Evolutionary conservation across 1,284 basidiomycete genomes (phyloP), one percentile per base, ranked within the genome.

Genomic region (Sphaerobolus stellatus): DNA sequence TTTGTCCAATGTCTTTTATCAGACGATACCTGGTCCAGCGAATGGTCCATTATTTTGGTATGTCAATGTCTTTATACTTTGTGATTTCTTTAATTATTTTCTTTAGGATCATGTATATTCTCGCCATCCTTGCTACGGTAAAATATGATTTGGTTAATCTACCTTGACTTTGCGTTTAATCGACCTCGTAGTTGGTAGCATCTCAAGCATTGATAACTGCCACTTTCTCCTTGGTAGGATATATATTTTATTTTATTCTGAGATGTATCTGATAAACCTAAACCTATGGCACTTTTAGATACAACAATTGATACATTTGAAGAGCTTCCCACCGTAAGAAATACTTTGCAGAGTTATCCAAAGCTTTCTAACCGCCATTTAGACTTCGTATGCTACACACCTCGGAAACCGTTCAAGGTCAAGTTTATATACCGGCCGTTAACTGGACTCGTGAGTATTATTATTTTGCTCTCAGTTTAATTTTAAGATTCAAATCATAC

Each of bases 171-270:
- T 11, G 18, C 18, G 33, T 11, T 36, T 36, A 11, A 24, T 58
- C 31, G 11, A 5, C 13, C 20, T 47, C 41, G 7, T 53, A 81
- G 79, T 68, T 82, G 38, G 77, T 82, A 29, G 81, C 81, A 2
- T 83, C 82, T 1, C 82, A 84, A 71, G 82, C 84, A 7, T 77
- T 87, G 77, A 86, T 88, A 60, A 83, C 84, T 0, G 85, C 82
- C 0, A 80, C 81, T 0, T 88, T 87, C 72, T 82, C 79, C 59
- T 70, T 87, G 14, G 59, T 52, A 53, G n/a, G n/a, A n/a, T n/a
- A n/a, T 54, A 6, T 53, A 58, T 36, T 59, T 54, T 24, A 56
- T 63, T 30, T 29, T 27, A 44, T 50, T 25, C 33, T 56, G 1
- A 24, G 59, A 29, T 6, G 28, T 22, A 24, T 47, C 18, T 4